Evolutionary conservation across 352 stramenopile species (phyloP).

Genomic region (Pythium coloratum): DNA sequence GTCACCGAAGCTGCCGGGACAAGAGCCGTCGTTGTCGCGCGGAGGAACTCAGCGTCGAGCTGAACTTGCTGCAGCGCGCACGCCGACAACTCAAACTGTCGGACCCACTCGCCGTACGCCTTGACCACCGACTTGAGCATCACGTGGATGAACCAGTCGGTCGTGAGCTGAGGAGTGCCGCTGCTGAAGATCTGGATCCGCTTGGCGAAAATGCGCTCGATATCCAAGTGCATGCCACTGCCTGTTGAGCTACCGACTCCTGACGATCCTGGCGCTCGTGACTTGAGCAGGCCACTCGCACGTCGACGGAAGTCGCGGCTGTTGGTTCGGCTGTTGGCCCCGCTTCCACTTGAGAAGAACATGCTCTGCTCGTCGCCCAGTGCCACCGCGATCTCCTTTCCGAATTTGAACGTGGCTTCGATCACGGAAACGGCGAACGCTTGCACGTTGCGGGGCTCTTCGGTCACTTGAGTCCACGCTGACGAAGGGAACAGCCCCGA

Average conservation of each 20-base stretch:
- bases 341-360: slow-evolving; percentile 34
- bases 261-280: slow-evolving; percentile 36
- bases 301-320: slow-evolving; percentile 69
- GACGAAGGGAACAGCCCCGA: slow-evolving; percentile 39
- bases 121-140: slow-evolving; percentile 86
- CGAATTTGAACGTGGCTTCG: slow-evolving; percentile 52
- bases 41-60: slow-evolving; percentile 75
- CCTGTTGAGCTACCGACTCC: background rate
- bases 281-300: slow-evolving; percentile 49
- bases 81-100: slow-evolving; percentile 56
- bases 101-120: slow-evolving; percentile 68
- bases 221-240: slow-evolving; percentile 72
- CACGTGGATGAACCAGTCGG: slow-evolving; percentile 58
- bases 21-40: slow-evolving; percentile 50
- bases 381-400: slow-evolving; percentile 61
- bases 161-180: slow-evolving; percentile 40
- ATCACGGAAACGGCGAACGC: slow-evolving; percentile 63
- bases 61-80: slow-evolving; percentile 81
- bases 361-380: slow-evolving; percentile 61
- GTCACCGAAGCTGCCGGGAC: slow-evolving; percentile 20
- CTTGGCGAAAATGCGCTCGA: slow-evolving; percentile 84
- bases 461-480: slow-evolving; percentile 55
- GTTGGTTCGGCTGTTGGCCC: slow-evolving; percentile 38
- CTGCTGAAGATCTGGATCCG: slow-evolving; percentile 66
- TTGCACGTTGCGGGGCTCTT: slow-evolving; percentile 70